Percentiles rank a stretch among this genome's conserved stretches.
These are phyloP conservation scores for Lippia alba DNA, from an alignment of 305 asterid species.

Conservation along the genomic window DNA sequence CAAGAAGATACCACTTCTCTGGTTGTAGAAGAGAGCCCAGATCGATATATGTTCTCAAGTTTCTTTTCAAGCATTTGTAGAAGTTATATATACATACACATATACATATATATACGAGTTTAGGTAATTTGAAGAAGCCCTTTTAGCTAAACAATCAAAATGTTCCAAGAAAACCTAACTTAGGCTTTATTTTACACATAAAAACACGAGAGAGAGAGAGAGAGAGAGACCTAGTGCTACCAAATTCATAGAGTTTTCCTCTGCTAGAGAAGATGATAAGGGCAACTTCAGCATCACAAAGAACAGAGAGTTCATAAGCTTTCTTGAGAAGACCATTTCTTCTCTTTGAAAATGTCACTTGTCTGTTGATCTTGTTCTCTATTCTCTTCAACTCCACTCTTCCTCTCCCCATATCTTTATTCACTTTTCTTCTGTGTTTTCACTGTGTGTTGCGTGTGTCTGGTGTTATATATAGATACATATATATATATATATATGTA, in stretches of 20 bases:
- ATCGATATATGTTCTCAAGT: not conserved
- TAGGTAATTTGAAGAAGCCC: constrained; percentile 19
- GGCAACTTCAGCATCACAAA: constrained; percentile 89
- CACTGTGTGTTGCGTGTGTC: not conserved
- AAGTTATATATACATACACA: not conserved
- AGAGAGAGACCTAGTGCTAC: constrained; percentile 61
- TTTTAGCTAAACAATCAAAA: not conserved
- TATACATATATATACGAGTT: not conserved
- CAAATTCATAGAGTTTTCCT: constrained; percentile 86
- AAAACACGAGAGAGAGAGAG: not conserved
- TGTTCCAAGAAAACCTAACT: constrained; percentile 1
- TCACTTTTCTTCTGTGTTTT: not conserved
- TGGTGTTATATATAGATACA: constrained; percentile 4
- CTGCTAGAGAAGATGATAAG: constrained; percentile 88
- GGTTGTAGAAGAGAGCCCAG: not conserved
- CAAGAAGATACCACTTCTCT: not conserved
- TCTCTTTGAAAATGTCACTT: constrained; percentile 79
- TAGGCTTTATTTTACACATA: not conserved
- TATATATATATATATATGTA: constrained; percentile 5
- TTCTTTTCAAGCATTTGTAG: not conserved
- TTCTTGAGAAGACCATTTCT: constrained; percentile 86
- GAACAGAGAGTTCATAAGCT: constrained; percentile 87
- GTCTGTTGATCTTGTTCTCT: constrained; percentile 87
- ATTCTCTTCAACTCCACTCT: constrained; percentile 81
- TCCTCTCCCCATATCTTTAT: constrained; percentile 82